These are phyloP conservation scores for Ilex paraguariensis DNA, from an alignment of 305 asterid species.

Conservation along the genomic window DNA sequence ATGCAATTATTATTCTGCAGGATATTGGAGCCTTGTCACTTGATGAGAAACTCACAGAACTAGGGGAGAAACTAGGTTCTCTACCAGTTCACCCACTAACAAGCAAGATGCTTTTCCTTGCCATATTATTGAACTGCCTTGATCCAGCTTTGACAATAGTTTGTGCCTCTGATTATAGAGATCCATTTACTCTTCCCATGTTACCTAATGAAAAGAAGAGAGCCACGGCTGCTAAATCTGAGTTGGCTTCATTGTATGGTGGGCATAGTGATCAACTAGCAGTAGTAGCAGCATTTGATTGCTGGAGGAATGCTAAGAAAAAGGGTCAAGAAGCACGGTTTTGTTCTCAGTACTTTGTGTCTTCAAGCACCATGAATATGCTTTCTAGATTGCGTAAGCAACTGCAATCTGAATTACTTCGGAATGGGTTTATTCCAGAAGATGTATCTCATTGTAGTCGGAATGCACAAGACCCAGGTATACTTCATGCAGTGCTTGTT, in stretches of 20 bases:
- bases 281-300: conserved; percentile 79
- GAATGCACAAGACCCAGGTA: conserved; percentile 76
- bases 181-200: conserved; percentile 84
- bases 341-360: conserved; percentile 65
- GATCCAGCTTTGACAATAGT: conserved; percentile 94
- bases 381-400: conserved; percentile 70
- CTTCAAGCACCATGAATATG: conserved; percentile 68
- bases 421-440: conserved; percentile 61
- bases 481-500: conserved; percentile 68
- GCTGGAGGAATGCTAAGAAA: conserved; percentile 69
- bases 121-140: conserved; percentile 77
- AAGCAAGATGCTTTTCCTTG: conserved; percentile 91
- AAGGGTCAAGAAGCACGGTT: conserved; percentile 59
- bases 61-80: conserved; percentile 81
- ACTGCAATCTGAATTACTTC: conserved; percentile 50
- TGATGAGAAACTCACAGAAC: conserved; percentile 84
- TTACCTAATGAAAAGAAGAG: conserved; percentile 57
- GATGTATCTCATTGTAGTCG: conserved; percentile 53
- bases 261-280: conserved; percentile 91
- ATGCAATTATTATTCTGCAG: conserved; percentile 75
- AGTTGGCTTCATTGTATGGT: conserved; percentile 74
- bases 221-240: conserved; percentile 67
- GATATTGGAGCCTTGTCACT: conserved; percentile 77
- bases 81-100: conserved; percentile 90
- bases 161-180: conserved; percentile 76